Evolutionary conservation across 2,329 filamentous ascomycete species (phyloP), one percentile per base, ranked within the genome.

Genomic region (Arthroderma sp.): DNA sequence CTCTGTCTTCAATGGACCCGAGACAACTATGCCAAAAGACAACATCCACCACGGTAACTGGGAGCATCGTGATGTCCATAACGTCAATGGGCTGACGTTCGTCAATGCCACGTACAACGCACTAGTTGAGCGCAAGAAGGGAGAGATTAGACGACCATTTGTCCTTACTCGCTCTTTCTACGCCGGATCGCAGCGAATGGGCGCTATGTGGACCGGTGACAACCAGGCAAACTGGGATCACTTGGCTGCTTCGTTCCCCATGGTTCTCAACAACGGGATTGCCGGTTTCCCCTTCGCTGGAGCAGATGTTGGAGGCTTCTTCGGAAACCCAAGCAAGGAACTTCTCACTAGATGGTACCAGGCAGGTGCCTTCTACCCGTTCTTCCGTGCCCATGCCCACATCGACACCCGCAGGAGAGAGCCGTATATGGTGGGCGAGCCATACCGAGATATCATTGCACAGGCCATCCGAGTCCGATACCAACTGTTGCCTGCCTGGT

Each of bases 201-300:
- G 89, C 61, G 91, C 93, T 59, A 96, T 96, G 91, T 98, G 93
- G 93, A 98, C 93, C 19, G 93, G 93, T 60, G 93, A 98, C 69
- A 98, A 98, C 74, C 87, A 93, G 70, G 93, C 93, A 9, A 84
- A 82, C 23, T 98, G 93, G 93, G 83, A 85, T 17, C 91, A 97
- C 67, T 80, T 98, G 15, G 87, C 84, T n/a, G 87, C 85, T 0
- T 87, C 90, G 1, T 81, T 96, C 38, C 91, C 93, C 23, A 98
- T 98, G 93, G 78, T 95, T 23, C 77, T 98, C 41, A 93, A 87
- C 71, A 88, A 95, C 67, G 91, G 91, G 57, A 90, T 98, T 63
- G 84, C 89, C 1, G 93, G 93, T 6, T 97, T 87, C 71, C 93
- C 93, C 9, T 97, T 97, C 67, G 84, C 89, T 0, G 93, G 93